Conservation (phyloP, 805 yeast species). For the Lachancea fermentati region DNA sequence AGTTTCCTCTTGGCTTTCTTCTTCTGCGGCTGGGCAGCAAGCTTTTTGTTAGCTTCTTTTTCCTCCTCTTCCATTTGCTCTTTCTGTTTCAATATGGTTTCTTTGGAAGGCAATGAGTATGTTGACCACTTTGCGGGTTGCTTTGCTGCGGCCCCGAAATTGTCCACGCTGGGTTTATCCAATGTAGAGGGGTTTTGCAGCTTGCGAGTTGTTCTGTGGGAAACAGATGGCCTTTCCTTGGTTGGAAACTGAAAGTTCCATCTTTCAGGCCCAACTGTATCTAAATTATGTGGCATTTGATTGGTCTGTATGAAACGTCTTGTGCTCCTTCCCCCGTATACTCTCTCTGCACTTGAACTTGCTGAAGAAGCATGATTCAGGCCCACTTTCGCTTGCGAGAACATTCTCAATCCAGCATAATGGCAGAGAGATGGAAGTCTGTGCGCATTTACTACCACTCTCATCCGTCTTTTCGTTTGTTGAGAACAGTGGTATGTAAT, state of each 20-base stretch:
- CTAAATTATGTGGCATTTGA: neutral
- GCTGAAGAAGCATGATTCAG: neutral
- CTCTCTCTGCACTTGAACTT: neutral
- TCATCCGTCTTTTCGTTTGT: neutral
- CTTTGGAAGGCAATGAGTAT: constrained; percentile 43
- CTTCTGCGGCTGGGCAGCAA: constrained; percentile 16
- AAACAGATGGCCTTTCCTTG: neutral
- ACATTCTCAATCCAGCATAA: neutral
- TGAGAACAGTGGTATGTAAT: neutral
- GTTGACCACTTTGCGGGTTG: constrained; percentile 34
- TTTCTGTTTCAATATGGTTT: constrained; percentile 38
- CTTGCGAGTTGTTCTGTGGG: constrained; percentile 9
- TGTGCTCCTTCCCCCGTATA: neutral
- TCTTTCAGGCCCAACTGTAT: constrained; percentile 2
- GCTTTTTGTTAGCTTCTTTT: constrained; percentile 9
- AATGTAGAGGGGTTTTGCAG: constrained; percentile 1
- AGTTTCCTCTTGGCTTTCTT: constrained; percentile 56
- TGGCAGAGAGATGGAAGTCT: neutral
- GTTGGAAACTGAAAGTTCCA: constrained; percentile 5
- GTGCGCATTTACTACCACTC: neutral
- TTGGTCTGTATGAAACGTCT: constrained; percentile 5
- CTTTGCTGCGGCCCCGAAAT: neutral
- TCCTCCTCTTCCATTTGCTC: constrained; percentile 15
- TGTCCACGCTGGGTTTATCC: neutral
- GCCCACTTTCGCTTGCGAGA: neutral